Conservation (phyloP, 1,139 yeast genomes). For the Chernovozyma aurita region DNA sequence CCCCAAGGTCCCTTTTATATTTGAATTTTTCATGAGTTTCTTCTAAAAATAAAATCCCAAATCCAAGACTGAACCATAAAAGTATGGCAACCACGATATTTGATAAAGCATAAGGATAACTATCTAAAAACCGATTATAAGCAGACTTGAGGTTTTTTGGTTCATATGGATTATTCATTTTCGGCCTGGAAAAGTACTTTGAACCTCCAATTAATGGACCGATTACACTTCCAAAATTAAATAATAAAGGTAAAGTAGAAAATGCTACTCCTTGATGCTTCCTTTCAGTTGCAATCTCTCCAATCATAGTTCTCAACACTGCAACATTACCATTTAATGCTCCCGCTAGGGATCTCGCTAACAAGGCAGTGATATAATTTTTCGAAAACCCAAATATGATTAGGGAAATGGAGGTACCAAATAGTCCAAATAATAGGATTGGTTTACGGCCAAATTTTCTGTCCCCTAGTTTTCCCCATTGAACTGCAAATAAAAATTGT, state of each 20-base stretch:
- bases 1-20: constrained; percentile 44
- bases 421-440: constrained; percentile 26
- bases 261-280: constrained; percentile 36
- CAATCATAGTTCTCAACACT: constrained; percentile 34
- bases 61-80: constrained; percentile 32
- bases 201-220: constrained; percentile 61
- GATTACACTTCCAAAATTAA: constrained; percentile 33
- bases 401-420: constrained; percentile 27
- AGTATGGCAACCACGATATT: constrained; percentile 49
- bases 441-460: constrained; percentile 27
- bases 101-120: constrained; percentile 57
- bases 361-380: constrained; percentile 29
- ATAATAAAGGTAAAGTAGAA: constrained; percentile 30
- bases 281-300: constrained; percentile 33
- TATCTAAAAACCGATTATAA: constrained; percentile 27
- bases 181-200: constrained; percentile 29
- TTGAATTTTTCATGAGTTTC: constrained; percentile 51
- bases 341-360: constrained; percentile 31
- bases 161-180: constrained; percentile 7
- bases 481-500: constrained; percentile 34
- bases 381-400: constrained; percentile 31
- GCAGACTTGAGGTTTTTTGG: constrained; percentile 12
- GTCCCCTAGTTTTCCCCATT: constrained; percentile 33
- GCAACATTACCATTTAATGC: constrained; percentile 34
- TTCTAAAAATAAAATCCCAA: constrained; percentile 52